phyloP scores from a whole-genome alignment of 1,139 yeast genomes.

The Blastobotrys elegans region DNA sequence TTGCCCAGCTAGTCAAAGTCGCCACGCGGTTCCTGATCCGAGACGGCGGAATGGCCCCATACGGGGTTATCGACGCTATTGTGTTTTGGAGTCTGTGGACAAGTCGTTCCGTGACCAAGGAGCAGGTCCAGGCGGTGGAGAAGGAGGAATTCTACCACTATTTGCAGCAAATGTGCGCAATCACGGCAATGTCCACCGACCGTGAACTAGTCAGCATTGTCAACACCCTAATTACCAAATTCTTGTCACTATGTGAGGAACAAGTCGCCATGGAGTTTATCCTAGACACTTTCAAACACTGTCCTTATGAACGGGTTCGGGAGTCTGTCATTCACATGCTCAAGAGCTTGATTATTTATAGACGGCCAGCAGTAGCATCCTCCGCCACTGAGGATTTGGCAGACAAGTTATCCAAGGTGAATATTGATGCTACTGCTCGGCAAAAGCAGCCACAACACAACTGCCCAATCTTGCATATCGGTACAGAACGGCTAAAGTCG shows the following conservation, averaged over 20 bases:
- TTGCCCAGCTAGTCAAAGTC: slow-evolving; percentile 25
- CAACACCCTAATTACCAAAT: slow-evolving; percentile 32
- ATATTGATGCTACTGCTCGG: slow-evolving; percentile 17
- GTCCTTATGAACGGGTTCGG: slow-evolving; percentile 62
- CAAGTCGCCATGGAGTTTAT: slow-evolving; percentile 55
- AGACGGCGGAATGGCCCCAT: slow-evolving; percentile 32
- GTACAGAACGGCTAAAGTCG: slow-evolving; percentile 34
- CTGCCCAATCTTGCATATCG: slow-evolving; percentile 1
- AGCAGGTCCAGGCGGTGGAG: slow-evolving; percentile 27
- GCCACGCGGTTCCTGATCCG: slow-evolving; percentile 21
- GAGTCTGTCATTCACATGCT: slow-evolving; percentile 59
- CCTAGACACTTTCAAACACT: slow-evolving; percentile 57
- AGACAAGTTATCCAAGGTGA: slow-evolving; percentile 3
- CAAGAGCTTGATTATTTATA: slow-evolving; percentile 46
- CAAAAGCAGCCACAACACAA: background rate
- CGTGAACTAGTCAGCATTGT: slow-evolving; percentile 28
- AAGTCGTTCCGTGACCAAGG: slow-evolving; percentile 32
- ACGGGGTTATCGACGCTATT: slow-evolving; percentile 38
- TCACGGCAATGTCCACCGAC: slow-evolving; percentile 33
- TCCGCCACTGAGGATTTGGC: slow-evolving; percentile 1
- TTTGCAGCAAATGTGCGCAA: slow-evolving; percentile 43
- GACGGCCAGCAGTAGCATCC: background rate
- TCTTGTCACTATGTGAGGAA: slow-evolving; percentile 53
- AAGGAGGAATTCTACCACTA: slow-evolving; percentile 36
- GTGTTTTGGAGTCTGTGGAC: slow-evolving; percentile 43